phyloP scores from a whole-genome alignment of 2,329 filamentous ascomycete genomes.

The Cladosporium austrohemisphaericum region DNA sequence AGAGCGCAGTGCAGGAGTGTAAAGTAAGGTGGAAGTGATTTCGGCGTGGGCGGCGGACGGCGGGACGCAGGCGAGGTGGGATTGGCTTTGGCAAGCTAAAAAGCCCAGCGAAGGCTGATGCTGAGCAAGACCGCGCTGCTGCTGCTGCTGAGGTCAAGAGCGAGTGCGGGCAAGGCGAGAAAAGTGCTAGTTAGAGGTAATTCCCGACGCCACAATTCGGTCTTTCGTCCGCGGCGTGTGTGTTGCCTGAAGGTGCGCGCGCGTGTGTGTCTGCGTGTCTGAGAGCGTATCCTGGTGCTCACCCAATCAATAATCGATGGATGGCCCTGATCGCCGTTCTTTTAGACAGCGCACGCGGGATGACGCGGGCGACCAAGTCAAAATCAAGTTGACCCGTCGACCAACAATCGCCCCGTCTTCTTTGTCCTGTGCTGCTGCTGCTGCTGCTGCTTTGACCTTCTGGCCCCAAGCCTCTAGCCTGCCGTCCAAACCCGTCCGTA shows the following conservation, averaged over 20 bases:
- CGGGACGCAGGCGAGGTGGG: not conserved
- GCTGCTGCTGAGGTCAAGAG: not conserved
- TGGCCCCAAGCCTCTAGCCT: not conserved
- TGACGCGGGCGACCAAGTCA: not conserved
- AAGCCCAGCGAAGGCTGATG: slow-evolving; percentile 4
- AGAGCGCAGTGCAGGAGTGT: slow-evolving; percentile 5
- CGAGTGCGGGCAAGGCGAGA: not conserved
- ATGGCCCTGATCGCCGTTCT: not conserved
- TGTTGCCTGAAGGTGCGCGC: not conserved
- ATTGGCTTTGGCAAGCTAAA: slow-evolving; percentile 9
- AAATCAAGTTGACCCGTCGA: not conserved
- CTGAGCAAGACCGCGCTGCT: not conserved
- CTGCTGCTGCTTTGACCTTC: not conserved
- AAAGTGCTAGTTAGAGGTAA: not conserved
- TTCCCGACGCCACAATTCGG: not conserved
- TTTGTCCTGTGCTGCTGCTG: not conserved
- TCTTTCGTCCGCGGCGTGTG: not conserved
- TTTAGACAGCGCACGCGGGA: not conserved
- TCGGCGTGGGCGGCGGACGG: slow-evolving; percentile 4
- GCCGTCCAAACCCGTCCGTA: not conserved
- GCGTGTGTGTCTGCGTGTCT: not conserved
- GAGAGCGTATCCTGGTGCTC: not conserved
- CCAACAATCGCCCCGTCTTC: no score
- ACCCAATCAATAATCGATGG: not conserved
- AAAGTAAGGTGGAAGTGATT: not conserved